Evolutionary conservation across 2,329 filamentous ascomycete species (phyloP).

Genomic region (Dendrostoma leiphaemia): DNA sequence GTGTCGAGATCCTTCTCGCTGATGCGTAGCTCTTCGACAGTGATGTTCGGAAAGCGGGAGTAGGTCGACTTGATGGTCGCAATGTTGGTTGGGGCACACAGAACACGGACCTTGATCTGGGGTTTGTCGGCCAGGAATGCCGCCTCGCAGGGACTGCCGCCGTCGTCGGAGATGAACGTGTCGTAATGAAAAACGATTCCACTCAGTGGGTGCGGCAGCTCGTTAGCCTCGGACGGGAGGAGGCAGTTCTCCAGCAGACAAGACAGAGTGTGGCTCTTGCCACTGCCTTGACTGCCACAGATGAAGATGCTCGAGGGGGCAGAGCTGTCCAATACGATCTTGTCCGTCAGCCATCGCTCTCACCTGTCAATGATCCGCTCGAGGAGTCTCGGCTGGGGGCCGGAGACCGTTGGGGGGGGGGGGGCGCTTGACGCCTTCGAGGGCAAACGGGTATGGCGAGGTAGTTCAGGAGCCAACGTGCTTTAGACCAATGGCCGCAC

Average conservation of each 20-base stretch:
- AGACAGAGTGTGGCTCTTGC: constrained; percentile 61
- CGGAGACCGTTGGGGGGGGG: too few species aligned
- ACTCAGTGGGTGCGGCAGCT: constrained; percentile 50
- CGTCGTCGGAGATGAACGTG: constrained; percentile 46
- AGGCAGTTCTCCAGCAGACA: constrained; percentile 58
- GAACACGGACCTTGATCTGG: constrained; percentile 46
- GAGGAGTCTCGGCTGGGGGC: neutral
- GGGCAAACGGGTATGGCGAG: neutral
- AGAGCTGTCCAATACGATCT: constrained; percentile 20
- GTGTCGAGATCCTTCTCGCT: constrained; percentile 54
- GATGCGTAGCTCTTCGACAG: constrained; percentile 49
- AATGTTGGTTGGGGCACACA: constrained; percentile 55
- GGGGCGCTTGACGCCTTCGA: too few species aligned
- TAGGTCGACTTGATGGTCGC: constrained; percentile 41
- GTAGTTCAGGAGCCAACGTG: neutral
- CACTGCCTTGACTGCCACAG: constrained; percentile 63
- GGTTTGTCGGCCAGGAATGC: constrained; percentile 49
- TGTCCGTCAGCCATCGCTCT: neutral
- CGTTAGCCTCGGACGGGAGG: constrained; percentile 40
- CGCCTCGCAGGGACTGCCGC: constrained; percentile 56
- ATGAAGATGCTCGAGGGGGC: constrained; percentile 60
- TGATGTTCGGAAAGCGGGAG: constrained; percentile 38
- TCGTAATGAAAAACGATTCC: constrained; percentile 67
- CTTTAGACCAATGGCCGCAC: too few species aligned
- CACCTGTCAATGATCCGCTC: too few species aligned